These are phyloP conservation scores for Thalassiosira profunda DNA, from an alignment of 108 stramenopile genomes.

Conservation along the genomic window DNA sequence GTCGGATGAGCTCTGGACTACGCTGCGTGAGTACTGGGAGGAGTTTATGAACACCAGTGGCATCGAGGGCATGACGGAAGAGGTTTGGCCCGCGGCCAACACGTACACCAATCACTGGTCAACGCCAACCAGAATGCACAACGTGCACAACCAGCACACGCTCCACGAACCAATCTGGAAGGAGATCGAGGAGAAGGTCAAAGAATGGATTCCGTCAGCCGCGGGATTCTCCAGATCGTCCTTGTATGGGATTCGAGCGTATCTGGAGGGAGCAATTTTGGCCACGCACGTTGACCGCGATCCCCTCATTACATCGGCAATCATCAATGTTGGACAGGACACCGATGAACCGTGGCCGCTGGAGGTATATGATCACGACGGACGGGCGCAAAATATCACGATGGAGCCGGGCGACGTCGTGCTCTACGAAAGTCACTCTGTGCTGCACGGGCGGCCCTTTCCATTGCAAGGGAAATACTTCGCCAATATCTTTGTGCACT, in stretches of 20 bases:
- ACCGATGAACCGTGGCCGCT: slow-evolving; percentile 90
- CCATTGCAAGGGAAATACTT: slow-evolving; percentile 79
- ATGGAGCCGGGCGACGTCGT: slow-evolving; percentile 93
- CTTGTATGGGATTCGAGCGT: slow-evolving; percentile 86
- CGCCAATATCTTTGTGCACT: slow-evolving; percentile 93
- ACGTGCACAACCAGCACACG: not conserved
- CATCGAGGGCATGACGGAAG: slow-evolving; percentile 9
- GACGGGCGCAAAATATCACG: slow-evolving; percentile 89
- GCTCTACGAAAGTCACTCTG: slow-evolving; percentile 86
- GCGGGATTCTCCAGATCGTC: slow-evolving; percentile 37
- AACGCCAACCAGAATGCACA: slow-evolving; percentile 18
- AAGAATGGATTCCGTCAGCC: slow-evolving; percentile 62
- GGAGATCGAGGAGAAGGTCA: slow-evolving; percentile 31
- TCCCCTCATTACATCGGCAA: slow-evolving; percentile 85
- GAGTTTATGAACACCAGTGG: slow-evolving; percentile 42
- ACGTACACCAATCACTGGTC: slow-evolving; percentile 60
- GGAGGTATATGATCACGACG: slow-evolving; percentile 89
- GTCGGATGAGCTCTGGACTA: slow-evolving; percentile 19
- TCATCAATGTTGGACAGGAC: slow-evolving; percentile 89
- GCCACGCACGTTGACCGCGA: slow-evolving; percentile 90
- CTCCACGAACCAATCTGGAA: slow-evolving; percentile 33
- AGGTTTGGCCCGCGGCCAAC: slow-evolving; percentile 52
- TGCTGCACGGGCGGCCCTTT: slow-evolving; percentile 93
- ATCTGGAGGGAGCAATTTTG: slow-evolving; percentile 66
- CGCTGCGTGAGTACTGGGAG: slow-evolving; percentile 35